phyloP scores from a whole-genome alignment of 2,329 filamentous ascomycete species.

The Phyllosticta citribraziliensis region DNA sequence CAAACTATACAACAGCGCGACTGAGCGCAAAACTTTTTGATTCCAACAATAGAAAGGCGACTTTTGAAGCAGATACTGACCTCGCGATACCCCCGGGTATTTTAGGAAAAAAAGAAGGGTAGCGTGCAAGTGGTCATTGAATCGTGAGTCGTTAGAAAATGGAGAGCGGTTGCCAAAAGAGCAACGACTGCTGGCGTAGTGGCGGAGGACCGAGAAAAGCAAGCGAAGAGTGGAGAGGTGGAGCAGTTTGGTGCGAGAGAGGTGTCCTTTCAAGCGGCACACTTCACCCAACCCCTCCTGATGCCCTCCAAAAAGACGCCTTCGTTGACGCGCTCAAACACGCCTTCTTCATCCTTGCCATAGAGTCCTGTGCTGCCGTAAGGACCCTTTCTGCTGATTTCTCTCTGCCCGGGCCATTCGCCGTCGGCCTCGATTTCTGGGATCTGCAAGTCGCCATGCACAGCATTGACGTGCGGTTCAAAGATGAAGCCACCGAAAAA shows the following conservation, averaged over 20 bases:
- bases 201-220: neutral
- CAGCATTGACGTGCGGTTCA: slow-evolving; percentile 34
- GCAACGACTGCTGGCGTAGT: neutral
- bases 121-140: neutral
- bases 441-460: slow-evolving; percentile 40
- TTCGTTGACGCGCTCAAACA: slow-evolving; percentile 30
- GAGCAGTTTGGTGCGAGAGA: neutral
- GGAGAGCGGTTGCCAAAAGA: neutral
- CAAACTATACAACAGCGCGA: neutral
- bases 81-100: neutral
- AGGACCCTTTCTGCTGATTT: slow-evolving; percentile 36
- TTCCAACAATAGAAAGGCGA: neutral
- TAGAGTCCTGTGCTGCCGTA: slow-evolving; percentile 42
- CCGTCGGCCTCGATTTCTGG: slow-evolving; percentile 32
- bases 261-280: slow-evolving; percentile 23
- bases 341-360: slow-evolving; percentile 37
- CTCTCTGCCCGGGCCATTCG: slow-evolving; percentile 30
- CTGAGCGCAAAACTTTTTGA: neutral
- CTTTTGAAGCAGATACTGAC: neutral
- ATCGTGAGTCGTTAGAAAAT: neutral
- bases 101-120: neutral
- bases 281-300: slow-evolving; percentile 25
- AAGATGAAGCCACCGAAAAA: slow-evolving; percentile 45
- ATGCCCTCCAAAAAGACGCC: slow-evolving; percentile 29
- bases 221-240: neutral